A percentile compares a stretch with the other conserved stretches of the same genome.
These are phyloP conservation scores for Colletotrichum camelliae DNA, from an alignment of 2,329 filamentous ascomycete genomes.

Conservation along the genomic window DNA sequence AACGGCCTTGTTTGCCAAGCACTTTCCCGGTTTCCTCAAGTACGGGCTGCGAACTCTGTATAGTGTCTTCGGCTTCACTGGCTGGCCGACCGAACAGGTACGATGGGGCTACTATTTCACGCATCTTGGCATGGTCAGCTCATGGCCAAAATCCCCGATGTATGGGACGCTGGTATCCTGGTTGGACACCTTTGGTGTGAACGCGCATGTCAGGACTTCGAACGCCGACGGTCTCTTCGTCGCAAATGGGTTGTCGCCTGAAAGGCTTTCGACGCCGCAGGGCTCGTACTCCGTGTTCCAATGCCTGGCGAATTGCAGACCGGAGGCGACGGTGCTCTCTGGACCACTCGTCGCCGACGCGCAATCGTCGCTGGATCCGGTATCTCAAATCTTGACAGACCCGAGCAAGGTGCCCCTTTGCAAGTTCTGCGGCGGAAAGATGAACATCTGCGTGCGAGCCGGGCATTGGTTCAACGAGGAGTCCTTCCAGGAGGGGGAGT, in stretches of 20 bases:
- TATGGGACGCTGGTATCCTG: constrained; percentile 24
- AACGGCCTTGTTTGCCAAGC: constrained; percentile 29
- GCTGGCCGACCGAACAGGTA: constrained; percentile 31
- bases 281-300: constrained; percentile 34
- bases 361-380: constrained; percentile 24
- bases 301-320: constrained; percentile 31
- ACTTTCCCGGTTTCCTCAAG: constrained; percentile 33
- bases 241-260: constrained; percentile 28
- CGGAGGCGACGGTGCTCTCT: constrained; percentile 29
- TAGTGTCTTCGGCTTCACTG: constrained; percentile 35
- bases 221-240: constrained; percentile 38
- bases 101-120: constrained; percentile 39
- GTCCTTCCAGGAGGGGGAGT: constrained; percentile 21
- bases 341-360: constrained; percentile 27
- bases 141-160: constrained; percentile 29
- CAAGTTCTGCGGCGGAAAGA: constrained; percentile 21
- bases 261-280: constrained; percentile 33
- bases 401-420: constrained; percentile 20
- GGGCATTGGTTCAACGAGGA: constrained; percentile 25
- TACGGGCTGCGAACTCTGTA: constrained; percentile 34
- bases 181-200: constrained; percentile 2
- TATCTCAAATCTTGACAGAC: constrained; percentile 25
- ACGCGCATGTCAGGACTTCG: constrained; percentile 31
- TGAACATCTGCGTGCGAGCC: constrained; percentile 25
- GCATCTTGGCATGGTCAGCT: constrained; percentile 30